A percentile compares a stretch with the other conserved stretches of the same genome.
Conservation (phyloP, 2,329 filamentous ascomycete species). For the Aspergillus amoenus region DNA sequence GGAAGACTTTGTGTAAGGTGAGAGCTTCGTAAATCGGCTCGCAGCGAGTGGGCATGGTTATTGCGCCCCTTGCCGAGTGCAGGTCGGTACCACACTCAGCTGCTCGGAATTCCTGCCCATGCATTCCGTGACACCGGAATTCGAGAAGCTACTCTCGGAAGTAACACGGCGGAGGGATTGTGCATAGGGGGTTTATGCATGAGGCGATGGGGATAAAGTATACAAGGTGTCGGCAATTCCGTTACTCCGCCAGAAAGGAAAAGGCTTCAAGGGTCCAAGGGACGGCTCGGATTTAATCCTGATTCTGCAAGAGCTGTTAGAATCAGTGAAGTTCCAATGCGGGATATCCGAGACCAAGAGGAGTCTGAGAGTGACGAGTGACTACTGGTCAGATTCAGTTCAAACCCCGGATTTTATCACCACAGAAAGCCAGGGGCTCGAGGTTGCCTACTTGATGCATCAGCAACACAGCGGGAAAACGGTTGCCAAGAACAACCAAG, state of each 20-base stretch:
- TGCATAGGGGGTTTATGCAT: too few relatives aligned
- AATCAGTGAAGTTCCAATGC: background rate
- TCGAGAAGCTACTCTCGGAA: background rate
- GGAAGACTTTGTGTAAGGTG: background rate
- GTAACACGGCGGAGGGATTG: background rate
- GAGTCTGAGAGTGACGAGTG: too few relatives aligned
- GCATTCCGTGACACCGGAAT: background rate
- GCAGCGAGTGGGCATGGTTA: background rate
- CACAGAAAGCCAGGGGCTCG: too few relatives aligned
- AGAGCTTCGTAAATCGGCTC: background rate
- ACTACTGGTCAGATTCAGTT: too few relatives aligned
- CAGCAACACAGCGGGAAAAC: too few relatives aligned
- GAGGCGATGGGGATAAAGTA: too few relatives aligned
- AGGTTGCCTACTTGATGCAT: too few relatives aligned
- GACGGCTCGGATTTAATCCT: background rate
- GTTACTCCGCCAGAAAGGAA: too few relatives aligned
- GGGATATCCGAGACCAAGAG: too few relatives aligned
- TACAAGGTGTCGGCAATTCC: too few relatives aligned
- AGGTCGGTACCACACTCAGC: background rate
- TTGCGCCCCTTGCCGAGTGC: background rate
- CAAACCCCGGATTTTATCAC: too few relatives aligned
- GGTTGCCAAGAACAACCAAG: background rate
- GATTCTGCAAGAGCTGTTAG: background rate
- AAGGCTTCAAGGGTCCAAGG: background rate
- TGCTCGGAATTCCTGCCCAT: background rate